phyloP scores from a whole-genome alignment of 2,329 filamentous ascomycete genomes.

The Kalmusia sp. region DNA sequence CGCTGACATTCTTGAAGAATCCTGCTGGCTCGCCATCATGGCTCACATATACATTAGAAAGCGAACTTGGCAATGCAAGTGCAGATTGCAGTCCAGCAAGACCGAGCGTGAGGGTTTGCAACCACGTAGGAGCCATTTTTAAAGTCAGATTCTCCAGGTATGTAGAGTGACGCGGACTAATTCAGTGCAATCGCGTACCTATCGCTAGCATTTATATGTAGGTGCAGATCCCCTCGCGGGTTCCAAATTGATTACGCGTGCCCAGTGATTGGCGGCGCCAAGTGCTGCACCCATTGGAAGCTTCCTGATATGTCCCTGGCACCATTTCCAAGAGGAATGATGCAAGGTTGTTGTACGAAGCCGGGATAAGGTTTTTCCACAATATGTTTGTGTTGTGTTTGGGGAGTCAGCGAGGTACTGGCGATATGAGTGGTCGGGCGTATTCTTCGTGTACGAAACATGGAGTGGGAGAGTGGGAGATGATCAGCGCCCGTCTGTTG shows the following conservation, averaged over 20 bases:
- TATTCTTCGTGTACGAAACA: background rate
- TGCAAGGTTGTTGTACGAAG: slow-evolving; percentile 4
- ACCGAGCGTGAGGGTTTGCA: background rate
- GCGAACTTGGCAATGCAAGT: background rate
- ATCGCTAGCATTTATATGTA: background rate
- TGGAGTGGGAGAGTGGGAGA: background rate
- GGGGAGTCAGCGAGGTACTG: no score
- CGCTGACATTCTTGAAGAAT: slow-evolving; percentile 30
- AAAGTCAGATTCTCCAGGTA: no score
- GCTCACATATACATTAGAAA: slow-evolving; percentile 1
- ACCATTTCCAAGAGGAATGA: background rate
- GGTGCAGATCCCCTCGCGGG: background rate
- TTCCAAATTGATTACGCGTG: slow-evolving; percentile 10
- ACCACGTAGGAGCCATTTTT: background rate
- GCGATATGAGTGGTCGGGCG: background rate
- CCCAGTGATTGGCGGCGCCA: slow-evolving; percentile 8
- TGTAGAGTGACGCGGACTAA: background rate
- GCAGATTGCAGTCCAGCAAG: background rate
- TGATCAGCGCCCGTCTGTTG: background rate
- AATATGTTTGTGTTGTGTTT: background rate
- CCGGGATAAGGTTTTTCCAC: background rate
- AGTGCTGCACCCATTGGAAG: background rate
- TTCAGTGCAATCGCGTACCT: background rate
- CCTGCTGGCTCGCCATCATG: background rate
- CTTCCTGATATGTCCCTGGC: background rate